phyloP scores from a whole-genome alignment of 345 rosid genomes.

The Physaria fendleri region DNA sequence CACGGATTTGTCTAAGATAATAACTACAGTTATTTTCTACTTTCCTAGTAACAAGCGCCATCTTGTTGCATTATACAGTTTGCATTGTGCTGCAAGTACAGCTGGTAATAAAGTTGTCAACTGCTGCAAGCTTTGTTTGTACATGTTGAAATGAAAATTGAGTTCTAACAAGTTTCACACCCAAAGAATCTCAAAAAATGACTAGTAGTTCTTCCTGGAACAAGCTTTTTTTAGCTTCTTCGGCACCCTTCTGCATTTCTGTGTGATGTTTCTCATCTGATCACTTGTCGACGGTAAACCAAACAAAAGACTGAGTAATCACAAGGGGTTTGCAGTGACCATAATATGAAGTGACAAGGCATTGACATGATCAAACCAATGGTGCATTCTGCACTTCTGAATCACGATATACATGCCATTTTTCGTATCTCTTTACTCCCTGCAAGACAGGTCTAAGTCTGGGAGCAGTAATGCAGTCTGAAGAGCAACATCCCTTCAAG shows the following conservation, averaged over 20 bases:
- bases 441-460: conserved; percentile 79
- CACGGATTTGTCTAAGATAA: conserved; percentile 29
- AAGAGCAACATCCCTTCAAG: conserved; percentile 74
- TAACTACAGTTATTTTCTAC: conserved; percentile 17
- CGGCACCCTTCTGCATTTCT: conserved; percentile 4
- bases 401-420: conserved; percentile 75
- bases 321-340: neutral
- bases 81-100: conserved; percentile 8
- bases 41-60: conserved; percentile 14
- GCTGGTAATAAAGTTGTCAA: neutral
- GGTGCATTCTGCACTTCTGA: conserved; percentile 27
- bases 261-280: conserved; percentile 4
- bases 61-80: conserved; percentile 17
- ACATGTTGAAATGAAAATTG: conserved; percentile 13
- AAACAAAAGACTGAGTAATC: neutral
- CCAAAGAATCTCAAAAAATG: neutral
- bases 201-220: conserved; percentile 10
- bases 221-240: conserved; percentile 2
- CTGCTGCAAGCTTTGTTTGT: conserved; percentile 15
- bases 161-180: conserved; percentile 7
- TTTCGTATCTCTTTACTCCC: conserved; percentile 68
- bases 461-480: conserved; percentile 54
- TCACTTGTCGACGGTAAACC: neutral
- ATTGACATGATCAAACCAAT: neutral
- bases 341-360: neutral